Base-by-base conservation (phyloP, 2,329 filamentous ascomycete species). In the Purpureocillium lavendulum region DNA sequence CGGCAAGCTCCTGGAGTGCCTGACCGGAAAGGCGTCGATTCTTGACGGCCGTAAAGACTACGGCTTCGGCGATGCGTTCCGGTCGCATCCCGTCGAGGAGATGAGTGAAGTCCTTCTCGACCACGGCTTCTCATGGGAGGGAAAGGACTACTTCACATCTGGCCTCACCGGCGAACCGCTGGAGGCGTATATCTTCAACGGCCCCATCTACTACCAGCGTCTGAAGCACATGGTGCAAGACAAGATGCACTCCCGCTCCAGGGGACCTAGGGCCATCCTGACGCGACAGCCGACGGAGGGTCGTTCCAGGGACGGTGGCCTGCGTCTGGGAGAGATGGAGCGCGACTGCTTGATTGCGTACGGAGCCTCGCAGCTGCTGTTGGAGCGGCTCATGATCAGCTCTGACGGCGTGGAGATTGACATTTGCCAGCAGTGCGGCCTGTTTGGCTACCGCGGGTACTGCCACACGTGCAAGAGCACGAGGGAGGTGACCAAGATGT, bases 181-280 rank as follows among this genome's bases (percentile, higher is more conserved):
- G 6, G 88, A 94, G 47, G 89, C 89, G 11, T 97, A 97, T 65
- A 88, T 98, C 57, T 98, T 97, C 73, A 95, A 94, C 59, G 92
- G 92, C 0, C 92, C 92, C 10, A 98, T 98, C 64, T 98, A 95
- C 70, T 98, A 98, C 70, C 92, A 98, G 70, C 94, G 95, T 50
- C 78, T 98, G 49, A 98, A 98, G 75, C 92, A 98, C 73, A 98
- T 98, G 92, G 92, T 98, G 4, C 89, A 97, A 62, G 92, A 98
- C 61, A 98, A 98, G 69, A 97, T 98, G 92, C 92, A 98, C 66
- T 90, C 87, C 26, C 87, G 92, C 45, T 82, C 90, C 2, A 82
- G 87, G 12, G 94, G 94, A 0, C 94, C 92, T 0, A 77, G 86
- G 11, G 90, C 90, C 18, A 92, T 95, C 48, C 73, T 98, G 18